Percentiles rank a stretch among this genome's conserved stretches.
Conservation (phyloP, 306 rosid species). For the Trichosanthes truncata region DNA sequence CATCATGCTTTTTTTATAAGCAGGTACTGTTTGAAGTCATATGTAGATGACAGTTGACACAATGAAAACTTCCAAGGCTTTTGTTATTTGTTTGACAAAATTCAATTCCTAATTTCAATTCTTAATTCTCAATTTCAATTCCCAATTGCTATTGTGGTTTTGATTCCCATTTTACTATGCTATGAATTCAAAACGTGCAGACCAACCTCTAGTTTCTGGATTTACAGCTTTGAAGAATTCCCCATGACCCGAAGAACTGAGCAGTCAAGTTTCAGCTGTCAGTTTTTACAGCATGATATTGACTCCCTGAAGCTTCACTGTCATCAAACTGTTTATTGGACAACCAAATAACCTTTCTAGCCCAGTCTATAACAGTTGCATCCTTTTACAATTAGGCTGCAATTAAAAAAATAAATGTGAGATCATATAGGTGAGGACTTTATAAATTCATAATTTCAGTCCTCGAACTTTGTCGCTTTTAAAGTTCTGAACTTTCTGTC, state of each 20-base stretch:
- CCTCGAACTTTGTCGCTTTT: neutral
- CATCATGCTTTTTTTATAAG: neutral
- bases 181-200: neutral
- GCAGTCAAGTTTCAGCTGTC: slow-evolving; percentile 5
- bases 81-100: neutral
- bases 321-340: slow-evolving; percentile 3
- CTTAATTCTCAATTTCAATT: neutral
- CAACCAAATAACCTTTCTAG: neutral
- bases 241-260: neutral
- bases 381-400: neutral
- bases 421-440: neutral
- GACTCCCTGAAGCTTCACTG: slow-evolving; percentile 3
- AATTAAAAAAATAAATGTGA: neutral
- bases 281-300: neutral
- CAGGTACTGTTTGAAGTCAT: neutral
- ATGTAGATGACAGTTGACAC: neutral
- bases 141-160: neutral
- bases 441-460: neutral
- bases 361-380: neutral
- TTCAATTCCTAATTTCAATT: neutral
- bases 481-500: neutral
- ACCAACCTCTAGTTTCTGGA: neutral
- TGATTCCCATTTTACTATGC: neutral
- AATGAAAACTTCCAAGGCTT: neutral
- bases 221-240: neutral